A percentile compares a stretch with the other conserved stretches of the same genome.
Conservation (phyloP, 108 stramenopile species). For the Cylindrotheca fusiformis region DNA sequence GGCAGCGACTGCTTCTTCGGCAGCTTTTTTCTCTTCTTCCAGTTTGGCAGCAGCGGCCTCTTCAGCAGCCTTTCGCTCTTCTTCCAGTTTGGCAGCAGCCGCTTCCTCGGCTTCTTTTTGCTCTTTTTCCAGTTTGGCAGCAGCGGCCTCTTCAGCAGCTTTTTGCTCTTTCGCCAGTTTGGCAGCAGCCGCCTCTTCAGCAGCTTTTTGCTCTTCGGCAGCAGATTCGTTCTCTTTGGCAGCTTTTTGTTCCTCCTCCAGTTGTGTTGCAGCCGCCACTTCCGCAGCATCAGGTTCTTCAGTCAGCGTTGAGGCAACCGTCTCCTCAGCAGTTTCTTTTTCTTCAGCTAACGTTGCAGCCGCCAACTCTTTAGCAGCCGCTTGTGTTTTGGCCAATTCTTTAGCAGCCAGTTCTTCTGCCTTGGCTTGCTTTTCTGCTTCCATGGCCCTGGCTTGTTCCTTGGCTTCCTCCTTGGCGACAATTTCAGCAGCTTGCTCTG, state of each 20-base stretch:
- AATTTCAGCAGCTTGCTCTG: too few relatives aligned
- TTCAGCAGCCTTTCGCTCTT: neutral
- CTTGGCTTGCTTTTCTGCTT: too few relatives aligned
- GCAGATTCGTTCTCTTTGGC: neutral
- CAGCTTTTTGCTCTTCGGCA: neutral
- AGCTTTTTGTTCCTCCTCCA: neutral
- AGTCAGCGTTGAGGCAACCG: too few relatives aligned
- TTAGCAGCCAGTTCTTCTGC: too few relatives aligned
- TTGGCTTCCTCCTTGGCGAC: too few relatives aligned
- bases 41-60: neutral
- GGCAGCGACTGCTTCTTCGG: neutral
- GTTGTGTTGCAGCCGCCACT: neutral
- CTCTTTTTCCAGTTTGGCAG: neutral
- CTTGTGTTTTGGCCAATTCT: too few relatives aligned
- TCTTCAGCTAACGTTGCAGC: too few relatives aligned
- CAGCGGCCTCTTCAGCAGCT: neutral
- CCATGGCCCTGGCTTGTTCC: too few relatives aligned
- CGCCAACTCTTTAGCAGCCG: too few relatives aligned
- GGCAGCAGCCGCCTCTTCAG: neutral
- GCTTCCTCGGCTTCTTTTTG: neutral
- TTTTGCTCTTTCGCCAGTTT: neutral
- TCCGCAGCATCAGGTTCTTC: too few relatives aligned
- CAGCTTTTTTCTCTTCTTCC: neutral
- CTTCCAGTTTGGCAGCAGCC: neutral
- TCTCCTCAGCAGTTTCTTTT: too few relatives aligned